Evolutionary conservation across 345 rosid genomes (phyloP).

Genomic region (Bretschneidera sinensis): DNA sequence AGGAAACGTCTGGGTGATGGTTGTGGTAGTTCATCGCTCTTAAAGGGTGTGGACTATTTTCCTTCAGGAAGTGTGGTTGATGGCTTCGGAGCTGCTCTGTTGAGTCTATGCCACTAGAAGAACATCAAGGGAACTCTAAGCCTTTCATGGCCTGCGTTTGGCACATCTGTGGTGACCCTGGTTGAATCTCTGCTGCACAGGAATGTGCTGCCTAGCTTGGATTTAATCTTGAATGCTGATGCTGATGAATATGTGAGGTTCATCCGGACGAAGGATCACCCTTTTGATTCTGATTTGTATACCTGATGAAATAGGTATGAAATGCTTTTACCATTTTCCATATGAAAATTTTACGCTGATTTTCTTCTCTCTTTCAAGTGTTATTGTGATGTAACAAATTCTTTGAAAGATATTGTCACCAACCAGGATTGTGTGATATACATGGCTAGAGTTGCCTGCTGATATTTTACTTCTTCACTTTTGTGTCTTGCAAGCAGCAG

Average conservation of each 20-base stretch:
- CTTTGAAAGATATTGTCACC: background rate
- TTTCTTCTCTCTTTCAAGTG: too few species aligned
- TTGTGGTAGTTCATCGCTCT: slow-evolving; percentile 27
- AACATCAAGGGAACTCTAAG: slow-evolving; percentile 67
- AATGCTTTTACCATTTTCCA: too few species aligned
- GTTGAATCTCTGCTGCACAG: slow-evolving; percentile 42
- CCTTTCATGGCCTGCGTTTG: slow-evolving; percentile 77
- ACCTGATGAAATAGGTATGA: slow-evolving; percentile 39
- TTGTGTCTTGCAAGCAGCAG: too few species aligned
- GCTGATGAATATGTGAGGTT: slow-evolving; percentile 23
- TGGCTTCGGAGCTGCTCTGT: slow-evolving; percentile 78
- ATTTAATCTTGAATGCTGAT: slow-evolving; percentile 22
- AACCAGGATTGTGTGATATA: background rate
- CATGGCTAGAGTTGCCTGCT: too few species aligned
- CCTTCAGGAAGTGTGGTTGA: slow-evolving; percentile 90
- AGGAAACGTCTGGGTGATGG: slow-evolving; percentile 29
- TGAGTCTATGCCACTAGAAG: slow-evolving; percentile 66
- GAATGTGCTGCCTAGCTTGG: slow-evolving; percentile 43
- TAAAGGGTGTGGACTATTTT: slow-evolving; percentile 59
- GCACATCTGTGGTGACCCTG: slow-evolving; percentile 45
- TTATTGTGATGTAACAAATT: too few species aligned
- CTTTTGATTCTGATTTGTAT: slow-evolving; percentile 56
- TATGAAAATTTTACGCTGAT: background rate
- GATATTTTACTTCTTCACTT: too few species aligned
- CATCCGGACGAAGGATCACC: slow-evolving; percentile 33